Base-by-base conservation (phyloP, 2,329 filamentous ascomycete species). In the Tolypocladium endophyticum region DNA sequence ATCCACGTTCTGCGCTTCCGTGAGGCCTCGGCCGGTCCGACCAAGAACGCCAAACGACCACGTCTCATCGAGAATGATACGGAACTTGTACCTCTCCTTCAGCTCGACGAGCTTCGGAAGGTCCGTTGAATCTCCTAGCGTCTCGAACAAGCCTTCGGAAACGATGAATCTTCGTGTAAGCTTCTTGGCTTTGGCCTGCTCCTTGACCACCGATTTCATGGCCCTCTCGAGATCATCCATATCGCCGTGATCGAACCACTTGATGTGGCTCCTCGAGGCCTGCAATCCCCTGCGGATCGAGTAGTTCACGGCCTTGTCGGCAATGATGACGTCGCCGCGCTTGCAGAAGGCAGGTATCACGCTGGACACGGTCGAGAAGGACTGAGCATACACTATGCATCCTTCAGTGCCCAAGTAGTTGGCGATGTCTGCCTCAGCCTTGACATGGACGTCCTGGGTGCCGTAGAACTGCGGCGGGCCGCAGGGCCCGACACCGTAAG, bases 341-440 rank as follows among this genome's bases (percentile, higher is more conserved):
- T 99, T 99, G 72, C 90, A 96, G 72, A 99, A 99, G 1, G 92
- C 89, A 0, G 94, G 95, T 62, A 99, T 97, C 28, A 97, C 92
- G 71, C 89, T 93, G n/a, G 90, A 92, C 62, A 97, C 95, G 47
- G 94, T 97, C 33, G 90, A 96, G 72, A 99, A 97, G 4, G 92
- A 88, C 71, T 99, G 94, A 0, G 94, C 90, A 70, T 99, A 99
- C 61, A 99, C 87, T 66, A 99, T 97, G 70, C 91, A 95, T 38
- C 88, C 87, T 59, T 92, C 86, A 1, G 90, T 90, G 30, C 94
- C 94, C 33, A 99, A 76, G 71, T 93, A 96, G 12, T 89, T 84
- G 30, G 94, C 92, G 69, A 99, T 92, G 72, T 97, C 93, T 60
- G 90, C 85, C 76, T 99, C 94, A 20, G 91, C 92, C 79, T 95